These are phyloP conservation scores for Tolypocladium pustulatum DNA, from an alignment of 2,329 filamentous ascomycete species.

Conservation along the genomic window DNA sequence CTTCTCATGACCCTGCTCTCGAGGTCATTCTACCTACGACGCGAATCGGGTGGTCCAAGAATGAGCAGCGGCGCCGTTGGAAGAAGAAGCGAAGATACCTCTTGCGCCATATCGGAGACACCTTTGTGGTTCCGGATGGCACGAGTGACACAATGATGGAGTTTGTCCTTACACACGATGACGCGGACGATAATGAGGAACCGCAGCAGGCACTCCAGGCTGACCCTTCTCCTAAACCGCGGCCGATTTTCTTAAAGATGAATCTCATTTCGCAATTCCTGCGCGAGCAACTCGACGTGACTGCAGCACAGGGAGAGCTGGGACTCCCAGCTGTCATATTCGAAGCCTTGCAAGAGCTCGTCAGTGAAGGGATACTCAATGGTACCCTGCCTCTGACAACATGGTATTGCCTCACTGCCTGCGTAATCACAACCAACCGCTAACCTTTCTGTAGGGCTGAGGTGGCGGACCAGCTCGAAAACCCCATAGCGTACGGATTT, in stretches of 20 bases:
- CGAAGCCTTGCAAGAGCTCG: constrained; percentile 12
- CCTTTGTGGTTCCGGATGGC: constrained; percentile 27
- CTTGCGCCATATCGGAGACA: constrained; percentile 15
- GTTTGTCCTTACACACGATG: constrained; percentile 3
- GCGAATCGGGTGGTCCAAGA: constrained; percentile 14
- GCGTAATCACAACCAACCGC: background rate
- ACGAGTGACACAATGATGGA: constrained; percentile 16
- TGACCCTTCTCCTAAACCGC: background rate
- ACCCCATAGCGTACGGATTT: background rate
- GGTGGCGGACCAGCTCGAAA: constrained; percentile 2
- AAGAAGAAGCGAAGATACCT: constrained; percentile 17
- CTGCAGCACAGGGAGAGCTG: constrained; percentile 6
- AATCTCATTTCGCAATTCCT: constrained; percentile 12
- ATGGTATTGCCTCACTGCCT: constrained; percentile 16
- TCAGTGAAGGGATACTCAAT: constrained; percentile 13
- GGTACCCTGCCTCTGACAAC: constrained; percentile 19
- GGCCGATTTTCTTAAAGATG: constrained; percentile 14
- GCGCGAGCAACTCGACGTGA: constrained; percentile 6
- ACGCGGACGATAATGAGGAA: background rate
- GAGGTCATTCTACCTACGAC: constrained; percentile 17
- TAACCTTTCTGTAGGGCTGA: background rate
- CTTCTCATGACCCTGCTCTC: constrained; percentile 11
- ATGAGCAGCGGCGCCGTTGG: constrained; percentile 14
- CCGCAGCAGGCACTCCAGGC: background rate
- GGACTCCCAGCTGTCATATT: constrained; percentile 17